Evolutionary conservation across 192 early-diverging fungal species (phyloP).

Genomic region (Coemansia sp.): DNA sequence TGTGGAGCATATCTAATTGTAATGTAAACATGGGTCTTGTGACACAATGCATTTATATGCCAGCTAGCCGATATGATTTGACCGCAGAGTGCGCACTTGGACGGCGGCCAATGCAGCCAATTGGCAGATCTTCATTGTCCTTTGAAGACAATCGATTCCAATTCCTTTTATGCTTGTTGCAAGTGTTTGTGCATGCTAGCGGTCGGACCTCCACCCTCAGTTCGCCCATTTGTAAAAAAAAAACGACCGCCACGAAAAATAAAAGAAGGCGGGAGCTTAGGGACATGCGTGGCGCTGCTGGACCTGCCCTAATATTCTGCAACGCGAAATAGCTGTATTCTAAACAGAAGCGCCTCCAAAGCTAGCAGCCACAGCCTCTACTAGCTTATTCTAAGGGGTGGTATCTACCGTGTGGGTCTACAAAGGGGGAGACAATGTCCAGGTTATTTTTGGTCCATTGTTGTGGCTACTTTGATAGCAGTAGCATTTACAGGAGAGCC

Average conservation of each 20-base stretch:
- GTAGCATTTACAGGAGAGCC: conserved; percentile 3
- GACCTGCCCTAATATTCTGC: background rate
- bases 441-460: background rate
- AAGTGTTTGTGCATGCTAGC: background rate
- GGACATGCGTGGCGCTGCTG: background rate
- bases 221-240: too few species aligned
- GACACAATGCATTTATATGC: background rate
- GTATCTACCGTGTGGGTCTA: background rate
- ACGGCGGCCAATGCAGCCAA: background rate
- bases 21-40: background rate
- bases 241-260: background rate
- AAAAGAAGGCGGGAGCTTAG: background rate
- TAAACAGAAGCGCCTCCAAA: conserved; percentile 3
- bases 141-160: background rate
- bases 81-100: background rate
- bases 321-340: background rate
- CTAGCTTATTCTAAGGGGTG: background rate
- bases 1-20: background rate
- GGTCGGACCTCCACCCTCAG: background rate
- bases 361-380: background rate
- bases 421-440: background rate
- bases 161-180: background rate
- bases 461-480: background rate
- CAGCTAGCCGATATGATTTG: background rate
- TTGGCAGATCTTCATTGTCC: background rate